phyloP scores from a whole-genome alignment of 768 basidiomycete genomes.

The Panellus pusillus region DNA sequence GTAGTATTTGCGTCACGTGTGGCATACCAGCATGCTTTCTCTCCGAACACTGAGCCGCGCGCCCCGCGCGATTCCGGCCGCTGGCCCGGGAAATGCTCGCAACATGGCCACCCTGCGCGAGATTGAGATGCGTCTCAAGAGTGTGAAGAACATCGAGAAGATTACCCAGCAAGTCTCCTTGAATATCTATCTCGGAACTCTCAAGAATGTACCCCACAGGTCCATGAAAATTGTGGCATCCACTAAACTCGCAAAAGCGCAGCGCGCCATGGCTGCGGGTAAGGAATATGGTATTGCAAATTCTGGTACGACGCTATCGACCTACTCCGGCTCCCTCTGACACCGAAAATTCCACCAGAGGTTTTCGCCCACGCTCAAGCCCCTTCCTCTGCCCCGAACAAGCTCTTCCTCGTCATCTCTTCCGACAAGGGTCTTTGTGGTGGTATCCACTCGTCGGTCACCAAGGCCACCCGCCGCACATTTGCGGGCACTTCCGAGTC shows the following conservation, averaged over 20 bases:
- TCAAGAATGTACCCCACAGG: neutral
- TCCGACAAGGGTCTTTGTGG: conserved; percentile 99
- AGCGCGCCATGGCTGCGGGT: conserved; percentile 87
- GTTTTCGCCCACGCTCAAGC: conserved; percentile 79
- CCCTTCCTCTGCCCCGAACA: conserved; percentile 68
- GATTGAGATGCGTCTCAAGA: conserved; percentile 94
- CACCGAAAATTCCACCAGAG: conserved; percentile 49
- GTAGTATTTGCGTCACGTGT: neutral
- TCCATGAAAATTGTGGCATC: conserved; percentile 99
- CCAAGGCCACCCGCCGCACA: conserved; percentile 82
- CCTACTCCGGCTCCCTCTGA: neutral
- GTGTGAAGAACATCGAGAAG: conserved; percentile 98
- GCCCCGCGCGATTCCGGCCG: conserved; percentile 18
- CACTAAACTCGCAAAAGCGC: conserved; percentile 93
- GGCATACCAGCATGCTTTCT: conserved; percentile 12
- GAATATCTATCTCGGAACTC: conserved; percentile 78
- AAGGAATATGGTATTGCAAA: conserved; percentile 94
- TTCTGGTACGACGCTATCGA: conserved; percentile 54
- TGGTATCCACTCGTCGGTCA: conserved; percentile 97
- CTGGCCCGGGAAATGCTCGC: conserved; percentile 44
- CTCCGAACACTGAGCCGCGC: conserved; percentile 20
- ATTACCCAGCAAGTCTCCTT: conserved; percentile 78
- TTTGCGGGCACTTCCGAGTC: conserved; percentile 54
- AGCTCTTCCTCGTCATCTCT: conserved; percentile 92
- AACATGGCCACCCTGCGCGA: conserved; percentile 98